Evolutionary conservation across 257 asterid genomes (phyloP).

Genomic region (Solanum habrochaites): DNA sequence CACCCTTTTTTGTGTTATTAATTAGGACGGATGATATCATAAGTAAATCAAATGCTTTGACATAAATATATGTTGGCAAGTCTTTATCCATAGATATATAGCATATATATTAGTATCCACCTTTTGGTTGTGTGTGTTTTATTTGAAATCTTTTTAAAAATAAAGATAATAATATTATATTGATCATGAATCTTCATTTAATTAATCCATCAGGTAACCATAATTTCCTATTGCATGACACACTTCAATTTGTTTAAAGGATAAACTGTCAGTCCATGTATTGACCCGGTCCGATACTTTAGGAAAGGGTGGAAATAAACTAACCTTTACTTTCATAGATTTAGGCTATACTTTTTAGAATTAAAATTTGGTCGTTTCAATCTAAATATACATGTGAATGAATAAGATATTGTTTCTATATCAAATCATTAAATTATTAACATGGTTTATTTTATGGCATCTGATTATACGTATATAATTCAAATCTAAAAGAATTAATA

Average conservation of each 20-base stretch:
- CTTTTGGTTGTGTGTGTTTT: not conserved
- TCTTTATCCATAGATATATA: not conserved
- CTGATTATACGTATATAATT: too few species aligned
- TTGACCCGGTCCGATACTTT: not conserved
- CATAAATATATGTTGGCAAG: not conserved
- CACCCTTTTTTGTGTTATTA: not conserved
- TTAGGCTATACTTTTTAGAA: too few species aligned
- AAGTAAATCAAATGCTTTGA: not conserved
- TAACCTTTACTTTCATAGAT: not conserved
- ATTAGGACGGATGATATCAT: not conserved
- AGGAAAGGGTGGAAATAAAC: not conserved
- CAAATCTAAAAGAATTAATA: too few species aligned
- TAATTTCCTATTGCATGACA: not conserved
- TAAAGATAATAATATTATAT: not conserved
- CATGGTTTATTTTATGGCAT: too few species aligned
- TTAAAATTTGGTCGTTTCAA: too few species aligned
- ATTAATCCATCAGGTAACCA: not conserved
- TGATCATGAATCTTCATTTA: not conserved
- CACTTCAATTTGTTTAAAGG: not conserved
- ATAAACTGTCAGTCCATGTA: not conserved
- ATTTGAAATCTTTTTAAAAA: not conserved
- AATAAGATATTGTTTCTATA: too few species aligned
- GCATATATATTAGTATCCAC: not conserved
- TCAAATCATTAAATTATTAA: too few species aligned
- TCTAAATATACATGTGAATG: too few species aligned